Conservation (phyloP, 352 stramenopile species). For the Phytophthora pisi region DNA sequence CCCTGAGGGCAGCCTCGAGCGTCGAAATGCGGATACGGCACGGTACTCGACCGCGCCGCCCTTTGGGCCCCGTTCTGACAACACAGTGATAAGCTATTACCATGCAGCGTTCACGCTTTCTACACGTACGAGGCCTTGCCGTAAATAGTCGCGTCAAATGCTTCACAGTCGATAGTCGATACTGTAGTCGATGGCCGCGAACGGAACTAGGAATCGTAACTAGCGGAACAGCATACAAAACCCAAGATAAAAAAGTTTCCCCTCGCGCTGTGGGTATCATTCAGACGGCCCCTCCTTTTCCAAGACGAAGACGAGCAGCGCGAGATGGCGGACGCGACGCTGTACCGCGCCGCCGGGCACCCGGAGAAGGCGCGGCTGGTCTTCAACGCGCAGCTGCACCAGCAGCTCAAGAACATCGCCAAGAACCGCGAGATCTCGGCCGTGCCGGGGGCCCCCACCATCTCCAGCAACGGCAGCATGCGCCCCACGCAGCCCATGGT, state of each 20-base stretch:
- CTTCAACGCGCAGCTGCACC: constrained; percentile 78
- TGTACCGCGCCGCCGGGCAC: constrained; percentile 53
- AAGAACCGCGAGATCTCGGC: constrained; percentile 62
- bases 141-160: too few relatives aligned
- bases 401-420: constrained; percentile 72
- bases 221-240: constrained; percentile 19
- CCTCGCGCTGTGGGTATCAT: constrained; percentile 14
- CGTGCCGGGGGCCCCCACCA: constrained; percentile 35
- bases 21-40: neutral
- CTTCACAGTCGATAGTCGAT: too few relatives aligned
- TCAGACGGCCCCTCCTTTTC: constrained; percentile 8
- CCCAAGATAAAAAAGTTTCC: constrained; percentile 11
- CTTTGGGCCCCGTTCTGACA: too few relatives aligned
- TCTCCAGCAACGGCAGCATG: constrained; percentile 51
- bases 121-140: too few relatives aligned
- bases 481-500: constrained; percentile 43
- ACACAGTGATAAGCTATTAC: too few relatives aligned
- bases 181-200: neutral
- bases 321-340: constrained; percentile 43
- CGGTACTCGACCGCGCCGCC: too few relatives aligned
- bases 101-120: too few relatives aligned
- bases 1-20: neutral
- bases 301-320: neutral
- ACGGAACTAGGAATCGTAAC: neutral
- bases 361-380: constrained; percentile 63